These are phyloP conservation scores for Curvularia sp. DNA, from an alignment of 2,329 filamentous ascomycete genomes.

Conservation along the genomic window DNA sequence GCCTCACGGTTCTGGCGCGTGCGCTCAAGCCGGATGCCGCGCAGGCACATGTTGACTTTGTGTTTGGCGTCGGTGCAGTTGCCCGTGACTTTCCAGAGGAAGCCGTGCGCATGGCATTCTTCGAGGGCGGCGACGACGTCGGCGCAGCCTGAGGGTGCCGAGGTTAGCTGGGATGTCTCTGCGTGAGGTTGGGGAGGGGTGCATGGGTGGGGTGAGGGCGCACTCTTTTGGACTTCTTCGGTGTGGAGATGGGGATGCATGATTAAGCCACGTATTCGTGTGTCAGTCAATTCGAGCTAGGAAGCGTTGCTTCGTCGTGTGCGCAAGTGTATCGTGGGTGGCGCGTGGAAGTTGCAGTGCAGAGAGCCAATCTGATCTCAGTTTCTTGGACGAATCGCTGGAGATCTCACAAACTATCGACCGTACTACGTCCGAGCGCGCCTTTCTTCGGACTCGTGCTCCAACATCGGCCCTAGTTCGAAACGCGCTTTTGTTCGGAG, in stretches of 20 bases:
- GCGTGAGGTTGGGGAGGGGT: not conserved
- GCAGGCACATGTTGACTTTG: constrained; percentile 83
- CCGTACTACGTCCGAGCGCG: constrained; percentile 30
- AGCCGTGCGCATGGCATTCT: constrained; percentile 91
- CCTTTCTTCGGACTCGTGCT: constrained; percentile 13
- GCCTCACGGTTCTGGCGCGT: constrained; percentile 77
- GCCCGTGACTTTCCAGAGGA: constrained; percentile 88
- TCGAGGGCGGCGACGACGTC: constrained; percentile 93
- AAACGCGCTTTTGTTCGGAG: not conserved
- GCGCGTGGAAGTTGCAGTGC: constrained; percentile 17
- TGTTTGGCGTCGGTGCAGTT: constrained; percentile 89
- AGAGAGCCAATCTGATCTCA: constrained; percentile 7
- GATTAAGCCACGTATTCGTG: constrained; percentile 36
- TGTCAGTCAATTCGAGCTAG: not conserved
- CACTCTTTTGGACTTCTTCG: constrained; percentile 82
- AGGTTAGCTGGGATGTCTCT: constrained; percentile 12
- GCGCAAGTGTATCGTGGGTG: not conserved
- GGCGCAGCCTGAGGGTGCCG: constrained; percentile 75
- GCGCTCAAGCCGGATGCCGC: constrained; percentile 78
- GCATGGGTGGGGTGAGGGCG: constrained; percentile 20
- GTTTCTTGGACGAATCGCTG: constrained; percentile 22
- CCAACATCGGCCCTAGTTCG: constrained; percentile 5
- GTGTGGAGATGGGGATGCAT: constrained; percentile 99
- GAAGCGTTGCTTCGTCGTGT: constrained; percentile 5
- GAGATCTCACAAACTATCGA: constrained; percentile 33